Base-by-base conservation (phyloP, 495 filamentous ascomycete genomes). In the Cercophora scortea region DNA sequence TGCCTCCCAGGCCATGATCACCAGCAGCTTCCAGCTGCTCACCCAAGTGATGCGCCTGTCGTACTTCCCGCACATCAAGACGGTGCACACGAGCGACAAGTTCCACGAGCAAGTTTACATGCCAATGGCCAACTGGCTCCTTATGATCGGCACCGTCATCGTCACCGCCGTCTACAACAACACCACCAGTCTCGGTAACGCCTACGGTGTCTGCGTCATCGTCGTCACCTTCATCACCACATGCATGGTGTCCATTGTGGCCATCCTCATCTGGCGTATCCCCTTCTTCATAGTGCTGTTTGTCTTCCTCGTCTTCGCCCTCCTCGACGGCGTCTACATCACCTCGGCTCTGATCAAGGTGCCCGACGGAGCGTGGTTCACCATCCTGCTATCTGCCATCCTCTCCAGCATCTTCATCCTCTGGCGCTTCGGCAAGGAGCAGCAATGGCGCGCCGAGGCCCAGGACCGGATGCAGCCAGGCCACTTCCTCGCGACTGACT, bases 161-260 rank as follows among this genome's bases (percentile, higher is more conserved):
- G 80, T 89, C 15, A 85, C 86, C 1, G 80, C 79, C 3, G 80
- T 86, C 12, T 89, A 87, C 64, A 86, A 79, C 52, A 87, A 88
- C 53, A 82, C 79, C 4, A 81, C 78, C 9, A 59, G 67, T 8
- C 65, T 77, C 33, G 74, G 74, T 41, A 75, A 77, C 45, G 74
- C 74, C 11, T 77, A 71, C 42, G 68, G 68, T 17, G 80, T 85
- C 11, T 89, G 86, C 51, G 86, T 89, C 57, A 85, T 87, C 42
- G 72, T 85, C 38, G 85, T 88, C 11, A 86, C 85, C n/a, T 87
- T 88, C 63, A 82, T 89, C 58, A 83, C 82, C 32, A 89, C 85
- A 0, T 80, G 72, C 61, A 78, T 89, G 72, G 82, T 88, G 1
- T 73, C 81, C 0, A 64, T 88, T 4, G 82, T 84, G 4, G 82